Evolutionary conservation across 805 yeast genomes (phyloP), one percentile per base, ranked within the genome.

Genomic region (Candida pseudofarinosa): DNA sequence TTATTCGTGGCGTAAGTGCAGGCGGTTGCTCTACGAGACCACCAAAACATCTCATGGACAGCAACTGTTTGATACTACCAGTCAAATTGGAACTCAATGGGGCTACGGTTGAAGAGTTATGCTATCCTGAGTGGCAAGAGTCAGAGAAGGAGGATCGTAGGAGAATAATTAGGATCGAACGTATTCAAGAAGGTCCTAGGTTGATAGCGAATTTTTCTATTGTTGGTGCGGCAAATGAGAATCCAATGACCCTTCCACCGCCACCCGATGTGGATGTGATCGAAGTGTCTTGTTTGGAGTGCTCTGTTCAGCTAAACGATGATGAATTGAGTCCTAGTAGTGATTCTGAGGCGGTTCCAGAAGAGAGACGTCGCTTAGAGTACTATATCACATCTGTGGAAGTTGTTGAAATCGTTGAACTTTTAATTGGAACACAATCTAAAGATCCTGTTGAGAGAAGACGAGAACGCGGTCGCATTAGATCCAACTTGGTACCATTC

Each of bases 311-410:
- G 19, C 41, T 51, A 1, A 58, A 55, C 38, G 67, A 67, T 19
- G 69, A 67, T 16, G 46, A 57, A 26, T 62, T 59, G 58, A 53
- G 35, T 50, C 52, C 10, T 55, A 50, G 52, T 35, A 51, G 58
- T 30, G 64, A 60, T 32, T 65, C 60, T 41, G 62, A 56, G 26
- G 46, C 34, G 20, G 19, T 28, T 26, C 34, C 34, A 6, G 34
- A 32, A 15, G 34, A 32, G 7, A 7, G 19, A 13, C 32, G 19
- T 14, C 6, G 37, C 7, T 59, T 49, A 36, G 67, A 65, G 45
- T 69, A 63, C 55, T 81, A 80, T 61, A 77, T 81, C 43, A 81
- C 87, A 1, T 74, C 81, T 43, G 85, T 81, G 30, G 87, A 81
- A 54, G 85, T 81, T 16, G 75, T 81, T 48, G 80, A 76, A 58